A percentile compares a stretch with the other conserved stretches of the same genome.
phyloP scores from a whole-genome alignment of 345 rosid species.

The Acer negundo region DNA sequence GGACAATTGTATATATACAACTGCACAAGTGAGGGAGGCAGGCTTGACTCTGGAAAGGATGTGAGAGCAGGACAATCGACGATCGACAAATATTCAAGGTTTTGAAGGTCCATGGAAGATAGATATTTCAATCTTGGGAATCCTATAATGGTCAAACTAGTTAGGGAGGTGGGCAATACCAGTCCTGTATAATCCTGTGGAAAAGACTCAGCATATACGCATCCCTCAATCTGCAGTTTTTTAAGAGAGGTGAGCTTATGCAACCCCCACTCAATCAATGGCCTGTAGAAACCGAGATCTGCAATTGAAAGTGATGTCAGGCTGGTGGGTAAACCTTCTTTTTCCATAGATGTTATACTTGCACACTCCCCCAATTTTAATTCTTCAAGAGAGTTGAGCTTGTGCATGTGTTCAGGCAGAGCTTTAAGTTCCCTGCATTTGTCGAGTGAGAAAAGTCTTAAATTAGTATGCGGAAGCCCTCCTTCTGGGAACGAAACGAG shows the following conservation, averaged over 20 bases:
- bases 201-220: no score
- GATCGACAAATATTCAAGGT: no score
- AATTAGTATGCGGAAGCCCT: background rate
- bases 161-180: no score
- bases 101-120: no score
- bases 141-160: no score
- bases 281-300: background rate
- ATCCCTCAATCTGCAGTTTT: no score
- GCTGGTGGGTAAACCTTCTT: constrained; percentile 13
- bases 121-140: no score
- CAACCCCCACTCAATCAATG: constrained; percentile 4
- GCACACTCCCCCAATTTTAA: background rate
- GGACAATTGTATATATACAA: background rate
- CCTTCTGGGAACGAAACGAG: background rate
- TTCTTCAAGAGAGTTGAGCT: background rate
- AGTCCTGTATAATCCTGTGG: no score
- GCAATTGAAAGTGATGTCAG: background rate
- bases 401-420: background rate
- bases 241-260: constrained; percentile 8
- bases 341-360: background rate
- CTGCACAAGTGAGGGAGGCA: no score
- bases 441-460: background rate
- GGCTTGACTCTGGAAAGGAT: no score
- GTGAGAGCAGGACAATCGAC: no score
- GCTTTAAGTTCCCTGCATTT: background rate